Evolutionary conservation across 192 early-diverging fungal genomes (phyloP).

Genomic region (Helicostylum pulchrum): DNA sequence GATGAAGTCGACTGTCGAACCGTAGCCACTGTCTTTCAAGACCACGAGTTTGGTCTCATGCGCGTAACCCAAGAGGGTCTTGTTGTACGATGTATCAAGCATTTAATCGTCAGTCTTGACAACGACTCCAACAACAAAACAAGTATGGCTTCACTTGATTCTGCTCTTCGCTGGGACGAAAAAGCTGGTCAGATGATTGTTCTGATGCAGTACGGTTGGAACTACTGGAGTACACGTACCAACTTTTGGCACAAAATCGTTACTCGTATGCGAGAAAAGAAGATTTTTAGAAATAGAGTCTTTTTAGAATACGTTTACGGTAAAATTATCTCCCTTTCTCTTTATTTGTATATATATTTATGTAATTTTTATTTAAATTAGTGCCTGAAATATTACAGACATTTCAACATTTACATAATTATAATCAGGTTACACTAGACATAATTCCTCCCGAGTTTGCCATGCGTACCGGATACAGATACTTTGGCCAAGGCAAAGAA

Average conservation of each 20-base stretch:
- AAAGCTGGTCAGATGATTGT: conserved; percentile 32
- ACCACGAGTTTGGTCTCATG: conserved; percentile 34
- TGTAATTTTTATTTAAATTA: background rate
- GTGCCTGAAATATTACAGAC: conserved; percentile 31
- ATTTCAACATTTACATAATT: conserved; percentile 26
- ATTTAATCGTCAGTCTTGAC: conserved; percentile 34
- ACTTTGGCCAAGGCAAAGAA: conserved; percentile 3
- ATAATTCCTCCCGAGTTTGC: conserved; percentile 37
- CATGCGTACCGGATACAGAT: conserved; percentile 16
- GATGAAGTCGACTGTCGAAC: conserved; percentile 32
- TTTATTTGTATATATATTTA: background rate
- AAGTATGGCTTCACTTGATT: conserved; percentile 30
- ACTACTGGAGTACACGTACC: conserved; percentile 30
- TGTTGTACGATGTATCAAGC: conserved; percentile 35
- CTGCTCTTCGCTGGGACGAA: conserved; percentile 37
- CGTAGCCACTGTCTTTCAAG: conserved; percentile 23
- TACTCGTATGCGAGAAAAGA: conserved; percentile 31
- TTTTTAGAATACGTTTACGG: conserved; percentile 35
- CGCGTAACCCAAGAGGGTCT: conserved; percentile 27
- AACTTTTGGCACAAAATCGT: conserved; percentile 30
- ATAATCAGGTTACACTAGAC: conserved; percentile 19
- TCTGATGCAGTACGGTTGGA: conserved; percentile 38
- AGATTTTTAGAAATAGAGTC: conserved; percentile 26
- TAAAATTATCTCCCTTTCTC: background rate
- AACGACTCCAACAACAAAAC: conserved; percentile 19